phyloP scores from a whole-genome alignment of 352 stramenopile species.

The Pythium rishiriense region DNA sequence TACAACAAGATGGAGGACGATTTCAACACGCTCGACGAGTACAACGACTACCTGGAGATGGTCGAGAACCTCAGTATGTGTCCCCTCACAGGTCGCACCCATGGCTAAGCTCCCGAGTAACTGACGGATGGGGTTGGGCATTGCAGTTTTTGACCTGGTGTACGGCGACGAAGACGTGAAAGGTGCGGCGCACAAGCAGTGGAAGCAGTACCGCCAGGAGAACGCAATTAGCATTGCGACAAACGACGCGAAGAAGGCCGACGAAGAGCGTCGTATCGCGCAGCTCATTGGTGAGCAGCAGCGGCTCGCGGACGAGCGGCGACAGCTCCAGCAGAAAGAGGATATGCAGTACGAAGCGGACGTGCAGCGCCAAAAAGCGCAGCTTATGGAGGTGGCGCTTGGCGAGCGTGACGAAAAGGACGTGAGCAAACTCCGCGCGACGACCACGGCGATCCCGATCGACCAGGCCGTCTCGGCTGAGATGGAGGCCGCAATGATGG shows the following conservation, averaged over 20 bases:
- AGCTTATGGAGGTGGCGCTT: constrained; percentile 85
- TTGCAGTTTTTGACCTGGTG: constrained; percentile 82
- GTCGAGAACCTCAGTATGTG: constrained; percentile 83
- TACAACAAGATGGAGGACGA: constrained; percentile 90
- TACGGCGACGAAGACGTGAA: constrained; percentile 79
- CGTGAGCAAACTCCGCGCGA: constrained; percentile 67
- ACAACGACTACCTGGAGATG: constrained; percentile 85
- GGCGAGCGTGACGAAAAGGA: constrained; percentile 82
- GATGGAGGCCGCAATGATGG: constrained; percentile 90
- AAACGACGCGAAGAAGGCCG: constrained; percentile 84
- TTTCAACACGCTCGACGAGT: constrained; percentile 85
- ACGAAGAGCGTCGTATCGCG: constrained; percentile 84
- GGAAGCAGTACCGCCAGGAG: constrained; percentile 84
- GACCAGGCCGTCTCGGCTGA: constrained; percentile 85
- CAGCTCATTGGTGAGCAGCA: constrained; percentile 86
- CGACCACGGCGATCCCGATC: constrained; percentile 82
- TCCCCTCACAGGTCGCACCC: background rate
- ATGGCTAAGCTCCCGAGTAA: too few relatives aligned
- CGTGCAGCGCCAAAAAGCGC: constrained; percentile 74
- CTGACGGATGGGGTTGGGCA: background rate
- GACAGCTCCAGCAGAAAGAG: constrained; percentile 74
- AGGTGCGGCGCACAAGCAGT: constrained; percentile 71
- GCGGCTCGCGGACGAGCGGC: constrained; percentile 72
- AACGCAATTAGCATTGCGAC: constrained; percentile 83
- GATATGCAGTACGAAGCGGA: constrained; percentile 83